Conservation (phyloP, 2,329 filamentous ascomycete genomes). For the Penicillium sp. region DNA sequence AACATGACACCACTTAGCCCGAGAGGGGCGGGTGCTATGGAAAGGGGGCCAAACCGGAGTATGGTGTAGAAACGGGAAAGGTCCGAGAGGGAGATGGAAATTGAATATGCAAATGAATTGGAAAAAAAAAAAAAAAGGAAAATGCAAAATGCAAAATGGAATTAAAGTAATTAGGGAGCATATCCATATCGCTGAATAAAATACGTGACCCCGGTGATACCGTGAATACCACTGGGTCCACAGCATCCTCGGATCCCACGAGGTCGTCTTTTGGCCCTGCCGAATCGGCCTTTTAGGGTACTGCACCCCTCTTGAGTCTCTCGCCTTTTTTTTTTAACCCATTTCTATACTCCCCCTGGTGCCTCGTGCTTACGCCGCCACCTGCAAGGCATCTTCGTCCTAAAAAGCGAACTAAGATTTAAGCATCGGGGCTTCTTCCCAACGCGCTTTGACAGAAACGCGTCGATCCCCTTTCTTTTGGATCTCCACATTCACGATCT, state of each 20-base stretch:
- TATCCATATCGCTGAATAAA: no score
- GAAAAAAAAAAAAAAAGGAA: no score
- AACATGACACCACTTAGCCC: slow-evolving; percentile 19
- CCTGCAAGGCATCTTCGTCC: slow-evolving; percentile 38
- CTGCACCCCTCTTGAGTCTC: slow-evolving; percentile 23
- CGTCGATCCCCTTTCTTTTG: slow-evolving; percentile 22
- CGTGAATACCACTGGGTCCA: neutral
- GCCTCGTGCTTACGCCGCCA: slow-evolving; percentile 35
- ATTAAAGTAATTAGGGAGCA: neutral
- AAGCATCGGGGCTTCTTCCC: slow-evolving; percentile 32
- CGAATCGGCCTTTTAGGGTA: slow-evolving; percentile 33
- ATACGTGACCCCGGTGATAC: no score
- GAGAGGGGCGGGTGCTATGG: slow-evolving; percentile 16
- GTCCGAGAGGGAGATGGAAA: slow-evolving; percentile 10
- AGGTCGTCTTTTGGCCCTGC: slow-evolving; percentile 23
- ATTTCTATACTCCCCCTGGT: slow-evolving; percentile 10
- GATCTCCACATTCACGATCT: slow-evolving; percentile 17
- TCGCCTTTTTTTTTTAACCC: slow-evolving; percentile 18
- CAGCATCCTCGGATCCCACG: slow-evolving; percentile 38
- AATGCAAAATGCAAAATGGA: neutral
- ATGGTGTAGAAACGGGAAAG: slow-evolving; percentile 20
- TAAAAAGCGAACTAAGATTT: slow-evolving; percentile 40
- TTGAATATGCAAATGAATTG: neutral
- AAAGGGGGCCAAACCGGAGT: slow-evolving; percentile 26
- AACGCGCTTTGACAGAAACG: slow-evolving; percentile 16